phyloP scores from a whole-genome alignment of 441 rosid species.

The Sinapis alba region DNA sequence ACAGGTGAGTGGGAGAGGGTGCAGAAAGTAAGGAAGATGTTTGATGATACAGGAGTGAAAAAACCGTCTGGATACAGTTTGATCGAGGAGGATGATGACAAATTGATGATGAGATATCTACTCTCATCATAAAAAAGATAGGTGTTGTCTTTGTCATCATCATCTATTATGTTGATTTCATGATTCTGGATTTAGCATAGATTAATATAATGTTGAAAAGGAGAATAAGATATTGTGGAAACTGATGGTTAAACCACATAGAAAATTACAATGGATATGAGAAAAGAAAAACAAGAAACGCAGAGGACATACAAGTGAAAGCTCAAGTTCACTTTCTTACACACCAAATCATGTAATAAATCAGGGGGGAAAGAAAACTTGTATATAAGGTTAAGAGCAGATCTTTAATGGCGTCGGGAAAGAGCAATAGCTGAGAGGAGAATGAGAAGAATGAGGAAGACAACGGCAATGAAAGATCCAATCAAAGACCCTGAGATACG shows the following conservation, averaged over 20 bases:
- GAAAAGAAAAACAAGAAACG: constrained; percentile 9
- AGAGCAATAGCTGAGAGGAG: constrained; percentile 48
- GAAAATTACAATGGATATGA: constrained; percentile 2
- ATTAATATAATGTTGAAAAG: not conserved
- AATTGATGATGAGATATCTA: constrained; percentile 46
- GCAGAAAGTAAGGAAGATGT: constrained; percentile 57
- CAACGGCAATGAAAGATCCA: constrained; percentile 54
- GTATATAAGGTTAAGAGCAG: not conserved
- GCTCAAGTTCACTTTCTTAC: constrained; percentile 14
- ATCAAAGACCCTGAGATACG: constrained; percentile 60
- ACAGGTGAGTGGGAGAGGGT: constrained; percentile 57
- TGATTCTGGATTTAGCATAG: constrained; percentile 4
- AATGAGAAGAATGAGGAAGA: constrained; percentile 45
- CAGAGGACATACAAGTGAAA: constrained; percentile 4
- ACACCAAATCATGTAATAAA: constrained; percentile 21
- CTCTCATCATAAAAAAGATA: constrained; percentile 26
- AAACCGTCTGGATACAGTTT: constrained; percentile 58
- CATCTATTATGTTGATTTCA: constrained; percentile 1
- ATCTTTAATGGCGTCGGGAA: constrained; percentile 44
- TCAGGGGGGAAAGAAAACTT: not conserved
- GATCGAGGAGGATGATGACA: constrained; percentile 49
- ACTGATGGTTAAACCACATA: not conserved
- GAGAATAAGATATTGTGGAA: not conserved
- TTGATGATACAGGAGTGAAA: constrained; percentile 53
- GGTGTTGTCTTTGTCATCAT: not conserved